Evolutionary conservation across 257 asterid species (phyloP).

Genomic region (Cinchona pubescens): DNA sequence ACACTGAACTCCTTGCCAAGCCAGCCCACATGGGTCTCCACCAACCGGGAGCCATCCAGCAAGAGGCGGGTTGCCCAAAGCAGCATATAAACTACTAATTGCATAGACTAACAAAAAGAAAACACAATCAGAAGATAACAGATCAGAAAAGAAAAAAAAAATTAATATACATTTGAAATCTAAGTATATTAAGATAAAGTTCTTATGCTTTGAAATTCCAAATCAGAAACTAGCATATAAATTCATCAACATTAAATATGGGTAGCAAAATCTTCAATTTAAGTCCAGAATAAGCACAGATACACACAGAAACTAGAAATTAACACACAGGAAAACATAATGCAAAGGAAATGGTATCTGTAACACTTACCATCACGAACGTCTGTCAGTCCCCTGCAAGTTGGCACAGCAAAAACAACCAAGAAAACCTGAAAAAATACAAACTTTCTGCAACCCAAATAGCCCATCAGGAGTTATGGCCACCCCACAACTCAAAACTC

Average conservation of each 20-base stretch:
- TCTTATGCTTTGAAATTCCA: neutral
- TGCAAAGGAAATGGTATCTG: neutral
- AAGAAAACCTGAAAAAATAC: constrained; percentile 37
- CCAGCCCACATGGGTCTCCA: constrained; percentile 87
- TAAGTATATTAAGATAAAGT: too few relatives aligned
- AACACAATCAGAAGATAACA: neutral
- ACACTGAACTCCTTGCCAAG: constrained; percentile 89
- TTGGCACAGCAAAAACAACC: constrained; percentile 36
- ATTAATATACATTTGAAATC: neutral
- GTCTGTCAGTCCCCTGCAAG: constrained; percentile 60
- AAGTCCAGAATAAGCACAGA: neutral
- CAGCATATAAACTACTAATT: constrained; percentile 58
- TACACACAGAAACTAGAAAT: neutral
- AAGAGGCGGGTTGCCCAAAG: constrained; percentile 63
- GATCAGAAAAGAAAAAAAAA: neutral
- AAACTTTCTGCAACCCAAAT: constrained; percentile 35
- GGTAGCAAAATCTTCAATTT: neutral
- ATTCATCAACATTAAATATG: neutral
- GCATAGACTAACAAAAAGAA: constrained; percentile 55
- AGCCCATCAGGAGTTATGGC: constrained; percentile 39
- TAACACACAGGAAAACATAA: neutral
- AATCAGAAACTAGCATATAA: neutral
- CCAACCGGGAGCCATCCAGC: constrained; percentile 73
- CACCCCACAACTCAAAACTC: constrained; percentile 27
- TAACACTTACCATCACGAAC: constrained; percentile 68